A percentile compares a stretch with the other conserved stretches of the same genome.
These are phyloP conservation scores for Gigaspora rosea DNA, from an alignment of 192 early-diverging fungal genomes.

Conservation along the genomic window DNA sequence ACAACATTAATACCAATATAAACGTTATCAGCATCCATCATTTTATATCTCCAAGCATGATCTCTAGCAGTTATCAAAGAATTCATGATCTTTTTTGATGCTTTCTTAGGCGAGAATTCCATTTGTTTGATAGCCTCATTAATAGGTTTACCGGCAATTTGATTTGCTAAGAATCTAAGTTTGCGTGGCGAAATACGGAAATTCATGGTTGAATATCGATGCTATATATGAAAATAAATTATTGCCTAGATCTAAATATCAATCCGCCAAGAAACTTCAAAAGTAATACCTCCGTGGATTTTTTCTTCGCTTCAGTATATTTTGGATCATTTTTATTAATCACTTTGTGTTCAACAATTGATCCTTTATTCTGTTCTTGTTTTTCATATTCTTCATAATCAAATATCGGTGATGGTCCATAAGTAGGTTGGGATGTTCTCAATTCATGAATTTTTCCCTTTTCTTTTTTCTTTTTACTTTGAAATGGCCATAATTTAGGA, in stretches of 20 bases:
- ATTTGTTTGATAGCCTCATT: slow-evolving; percentile 78
- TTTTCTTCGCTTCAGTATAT: slow-evolving; percentile 1
- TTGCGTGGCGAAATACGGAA: slow-evolving; percentile 74
- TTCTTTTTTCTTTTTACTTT: neutral
- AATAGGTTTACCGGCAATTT: slow-evolving; percentile 64
- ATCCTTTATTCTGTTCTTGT: neutral
- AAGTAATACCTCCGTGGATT: neutral
- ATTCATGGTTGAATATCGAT: slow-evolving; percentile 61
- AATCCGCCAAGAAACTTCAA: neutral
- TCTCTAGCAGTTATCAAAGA: slow-evolving; percentile 69
- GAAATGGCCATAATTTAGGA: neutral
- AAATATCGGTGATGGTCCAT: neutral
- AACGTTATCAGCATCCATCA: slow-evolving; percentile 63
- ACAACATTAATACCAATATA: slow-evolving; percentile 47
- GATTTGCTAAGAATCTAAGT: slow-evolving; percentile 69
- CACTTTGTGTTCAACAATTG: neutral
- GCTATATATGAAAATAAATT: slow-evolving; percentile 37
- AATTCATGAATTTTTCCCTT: neutral
- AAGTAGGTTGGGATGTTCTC: neutral
- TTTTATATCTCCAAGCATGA: slow-evolving; percentile 65
- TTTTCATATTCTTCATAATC: neutral
- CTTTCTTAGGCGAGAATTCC: slow-evolving; percentile 72
- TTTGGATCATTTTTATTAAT: neutral
- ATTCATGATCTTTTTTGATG: slow-evolving; percentile 61
- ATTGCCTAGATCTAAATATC: neutral